Evolutionary conservation across 1,284 basidiomycete genomes (phyloP).

Genomic region (Sporisorium iseilematis-ciliati): DNA sequence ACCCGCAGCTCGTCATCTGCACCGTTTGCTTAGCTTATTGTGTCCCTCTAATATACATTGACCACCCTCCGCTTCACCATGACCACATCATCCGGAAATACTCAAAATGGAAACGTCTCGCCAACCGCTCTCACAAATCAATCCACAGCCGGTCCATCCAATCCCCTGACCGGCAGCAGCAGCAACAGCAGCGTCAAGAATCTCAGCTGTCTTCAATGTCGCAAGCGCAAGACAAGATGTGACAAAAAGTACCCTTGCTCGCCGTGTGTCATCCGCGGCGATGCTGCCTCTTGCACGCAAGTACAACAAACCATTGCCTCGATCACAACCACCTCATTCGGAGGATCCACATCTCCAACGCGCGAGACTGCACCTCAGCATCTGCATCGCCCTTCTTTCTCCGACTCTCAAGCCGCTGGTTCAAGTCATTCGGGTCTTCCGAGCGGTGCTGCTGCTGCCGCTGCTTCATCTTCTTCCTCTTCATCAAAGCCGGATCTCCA

Average conservation of each 20-base stretch:
- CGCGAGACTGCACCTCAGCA: conserved; percentile 12
- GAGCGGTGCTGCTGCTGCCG: neutral
- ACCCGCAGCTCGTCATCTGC: conserved; percentile 3
- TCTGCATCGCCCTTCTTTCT: conserved; percentile 25
- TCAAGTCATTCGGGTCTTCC: too few relatives aligned
- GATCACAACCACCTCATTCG: conserved; percentile 30
- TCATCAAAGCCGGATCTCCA: conserved; percentile 29
- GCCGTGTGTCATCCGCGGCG: conserved; percentile 47
- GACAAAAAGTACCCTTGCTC: conserved; percentile 52
- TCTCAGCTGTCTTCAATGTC: conserved; percentile 50
- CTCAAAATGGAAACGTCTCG: conserved; percentile 1
- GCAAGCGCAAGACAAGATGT: conserved; percentile 50
- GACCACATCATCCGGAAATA: conserved; percentile 8
- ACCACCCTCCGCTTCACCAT: neutral
- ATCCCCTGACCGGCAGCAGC: conserved; percentile 1
- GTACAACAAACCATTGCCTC: conserved; percentile 52
- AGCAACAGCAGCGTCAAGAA: conserved; percentile 45
- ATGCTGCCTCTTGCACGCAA: conserved; percentile 38
- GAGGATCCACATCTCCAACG: conserved; percentile 19
- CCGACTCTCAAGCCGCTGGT: conserved; percentile 4
- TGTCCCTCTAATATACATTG: neutral
- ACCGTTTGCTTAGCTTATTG: neutral
- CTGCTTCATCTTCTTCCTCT: conserved; percentile 13
- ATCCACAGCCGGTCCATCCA: conserved; percentile 6
- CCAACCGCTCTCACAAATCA: conserved; percentile 11